These are phyloP conservation scores for Chalciporus chontae DNA, from an alignment of 768 basidiomycete species.

Conservation along the genomic window DNA sequence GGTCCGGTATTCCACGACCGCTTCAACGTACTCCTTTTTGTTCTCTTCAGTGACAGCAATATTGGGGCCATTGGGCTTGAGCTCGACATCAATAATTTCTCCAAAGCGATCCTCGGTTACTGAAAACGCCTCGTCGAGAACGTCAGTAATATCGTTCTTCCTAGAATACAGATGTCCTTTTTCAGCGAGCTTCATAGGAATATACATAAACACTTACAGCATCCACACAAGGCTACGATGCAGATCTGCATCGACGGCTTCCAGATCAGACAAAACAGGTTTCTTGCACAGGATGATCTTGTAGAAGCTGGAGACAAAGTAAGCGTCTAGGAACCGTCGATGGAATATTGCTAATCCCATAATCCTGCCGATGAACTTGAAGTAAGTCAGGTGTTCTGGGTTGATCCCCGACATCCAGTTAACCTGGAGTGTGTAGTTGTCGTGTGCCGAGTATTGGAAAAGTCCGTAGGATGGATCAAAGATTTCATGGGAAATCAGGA, in stretches of 20 bases:
- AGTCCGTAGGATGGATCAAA: slow-evolving; percentile 82
- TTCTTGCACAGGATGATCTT: slow-evolving; percentile 70
- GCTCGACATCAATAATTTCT: slow-evolving; percentile 62
- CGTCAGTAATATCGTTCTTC: slow-evolving; percentile 72
- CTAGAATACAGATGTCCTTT: slow-evolving; percentile 31
- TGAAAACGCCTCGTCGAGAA: slow-evolving; percentile 71
- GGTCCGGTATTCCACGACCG: slow-evolving; percentile 80
- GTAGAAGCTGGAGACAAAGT: slow-evolving; percentile 78
- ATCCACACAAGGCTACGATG: slow-evolving; percentile 71
- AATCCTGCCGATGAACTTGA: slow-evolving; percentile 76
- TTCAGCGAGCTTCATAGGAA: background rate
- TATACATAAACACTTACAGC: slow-evolving; percentile 47
- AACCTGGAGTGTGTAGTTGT: slow-evolving; percentile 79
- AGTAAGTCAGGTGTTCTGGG: slow-evolving; percentile 75
- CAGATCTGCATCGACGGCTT: slow-evolving; percentile 65
- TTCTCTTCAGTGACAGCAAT: slow-evolving; percentile 68
- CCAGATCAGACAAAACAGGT: slow-evolving; percentile 59
- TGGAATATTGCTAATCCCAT: slow-evolving; percentile 78
- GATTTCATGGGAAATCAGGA: slow-evolving; percentile 78
- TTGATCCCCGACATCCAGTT: slow-evolving; percentile 75
- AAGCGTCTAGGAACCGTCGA: slow-evolving; percentile 72
- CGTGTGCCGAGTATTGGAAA: slow-evolving; percentile 76
- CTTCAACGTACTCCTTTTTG: slow-evolving; percentile 75
- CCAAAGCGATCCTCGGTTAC: slow-evolving; percentile 74
- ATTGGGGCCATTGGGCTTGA: slow-evolving; percentile 59